These are phyloP conservation scores for Candida easanensis DNA, from an alignment of 805 yeast species.

Conservation along the genomic window DNA sequence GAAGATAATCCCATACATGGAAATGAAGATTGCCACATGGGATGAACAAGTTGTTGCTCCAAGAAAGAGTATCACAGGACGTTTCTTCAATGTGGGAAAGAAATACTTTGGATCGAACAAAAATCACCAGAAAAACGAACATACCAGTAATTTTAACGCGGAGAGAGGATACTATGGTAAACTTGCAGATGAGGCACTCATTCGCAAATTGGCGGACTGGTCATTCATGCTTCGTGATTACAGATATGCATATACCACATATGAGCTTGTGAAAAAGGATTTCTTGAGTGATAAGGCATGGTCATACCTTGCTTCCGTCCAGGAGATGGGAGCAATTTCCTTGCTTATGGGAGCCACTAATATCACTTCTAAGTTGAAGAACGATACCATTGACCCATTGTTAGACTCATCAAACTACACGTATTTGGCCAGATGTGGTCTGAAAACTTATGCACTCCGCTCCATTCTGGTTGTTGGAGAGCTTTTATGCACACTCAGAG, in stretches of 20 bases:
- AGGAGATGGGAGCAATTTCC: constrained; percentile 82
- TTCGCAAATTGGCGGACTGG: constrained; percentile 89
- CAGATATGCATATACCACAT: constrained; percentile 76
- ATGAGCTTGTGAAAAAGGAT: constrained; percentile 79
- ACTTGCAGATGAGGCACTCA: constrained; percentile 64
- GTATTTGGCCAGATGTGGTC: constrained; percentile 65
- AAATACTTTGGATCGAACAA: constrained; percentile 42
- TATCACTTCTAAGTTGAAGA: constrained; percentile 39
- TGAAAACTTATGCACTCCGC: constrained; percentile 69
- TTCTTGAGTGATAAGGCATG: constrained; percentile 76
- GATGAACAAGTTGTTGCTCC: constrained; percentile 79
- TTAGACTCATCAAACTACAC: constrained; percentile 71
- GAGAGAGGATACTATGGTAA: constrained; percentile 58
- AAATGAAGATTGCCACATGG: constrained; percentile 76
- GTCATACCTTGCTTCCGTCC: constrained; percentile 76
- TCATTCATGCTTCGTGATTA: constrained; percentile 88
- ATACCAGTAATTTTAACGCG: constrained; percentile 41
- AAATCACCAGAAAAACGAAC: constrained; percentile 21
- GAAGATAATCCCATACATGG: constrained; percentile 74
- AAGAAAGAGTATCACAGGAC: constrained; percentile 69
- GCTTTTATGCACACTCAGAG: constrained; percentile 47
- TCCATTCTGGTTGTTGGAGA: constrained; percentile 68
- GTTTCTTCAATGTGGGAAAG: constrained; percentile 65
- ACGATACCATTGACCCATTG: constrained; percentile 44
- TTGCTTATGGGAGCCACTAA: constrained; percentile 55